Evolutionary conservation across 1,284 basidiomycete species (phyloP).

Genomic region (Golubevia sp.): DNA sequence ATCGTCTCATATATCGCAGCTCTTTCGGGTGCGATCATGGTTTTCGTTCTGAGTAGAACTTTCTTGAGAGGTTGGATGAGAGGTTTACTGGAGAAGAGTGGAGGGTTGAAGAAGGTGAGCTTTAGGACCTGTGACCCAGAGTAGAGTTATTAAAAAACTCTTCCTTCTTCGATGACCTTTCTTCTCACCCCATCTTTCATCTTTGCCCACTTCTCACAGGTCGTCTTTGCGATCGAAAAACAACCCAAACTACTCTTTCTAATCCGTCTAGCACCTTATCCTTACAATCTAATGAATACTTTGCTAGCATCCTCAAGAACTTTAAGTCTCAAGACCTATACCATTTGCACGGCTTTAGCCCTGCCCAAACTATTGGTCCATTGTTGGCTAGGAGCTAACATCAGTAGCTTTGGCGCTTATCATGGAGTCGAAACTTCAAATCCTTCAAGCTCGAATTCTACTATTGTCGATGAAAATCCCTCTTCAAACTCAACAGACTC

Average conservation of each 20-base stretch:
- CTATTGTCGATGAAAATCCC: not conserved
- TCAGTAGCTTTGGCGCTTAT: constrained; percentile 78
- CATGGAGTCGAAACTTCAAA: constrained; percentile 58
- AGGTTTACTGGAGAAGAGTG: constrained; percentile 70
- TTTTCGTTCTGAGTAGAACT: constrained; percentile 75
- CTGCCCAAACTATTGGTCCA: constrained; percentile 85
- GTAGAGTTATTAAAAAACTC: too few relatives aligned
- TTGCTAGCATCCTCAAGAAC: constrained; percentile 82
- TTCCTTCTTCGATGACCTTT: too few relatives aligned
- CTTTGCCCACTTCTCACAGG: constrained; percentile 46
- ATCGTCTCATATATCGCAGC: constrained; percentile 83
- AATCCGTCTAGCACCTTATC: constrained; percentile 73
- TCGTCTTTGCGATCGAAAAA: constrained; percentile 83
- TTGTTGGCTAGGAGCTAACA: constrained; percentile 78
- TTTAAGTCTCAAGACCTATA: constrained; percentile 78
- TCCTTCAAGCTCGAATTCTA: not conserved
- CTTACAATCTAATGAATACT: constrained; percentile 83
- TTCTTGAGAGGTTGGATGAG: constrained; percentile 74
- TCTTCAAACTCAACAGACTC: constrained; percentile 10
- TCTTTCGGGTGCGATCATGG: constrained; percentile 75
- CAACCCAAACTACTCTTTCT: constrained; percentile 81
- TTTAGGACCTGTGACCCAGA: too few relatives aligned
- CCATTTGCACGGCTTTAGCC: constrained; percentile 77
- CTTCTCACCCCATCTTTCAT: too few relatives aligned
- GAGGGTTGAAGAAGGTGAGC: constrained; percentile 50